Conservation (phyloP, 345 rosid genomes). For the Microcos paniculata region DNA sequence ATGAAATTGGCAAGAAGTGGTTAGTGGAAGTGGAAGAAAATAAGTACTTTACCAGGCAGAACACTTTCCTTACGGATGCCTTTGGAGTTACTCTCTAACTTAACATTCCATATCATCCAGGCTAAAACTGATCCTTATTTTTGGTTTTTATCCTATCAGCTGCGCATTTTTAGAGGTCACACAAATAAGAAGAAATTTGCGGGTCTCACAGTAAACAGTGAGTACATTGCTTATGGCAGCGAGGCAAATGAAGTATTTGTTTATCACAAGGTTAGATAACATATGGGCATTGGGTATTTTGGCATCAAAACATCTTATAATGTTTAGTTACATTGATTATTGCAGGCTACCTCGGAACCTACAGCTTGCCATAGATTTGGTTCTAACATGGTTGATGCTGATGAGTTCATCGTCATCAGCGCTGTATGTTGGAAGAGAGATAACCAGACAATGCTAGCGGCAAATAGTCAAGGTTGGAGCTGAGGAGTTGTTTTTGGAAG, state of each 20-base stretch:
- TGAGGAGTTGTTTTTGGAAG: no score
- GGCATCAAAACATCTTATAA: neutral
- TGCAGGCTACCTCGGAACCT: conserved; percentile 55
- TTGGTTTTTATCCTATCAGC: no score
- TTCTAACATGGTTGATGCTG: conserved; percentile 34
- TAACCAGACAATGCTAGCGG: conserved; percentile 52
- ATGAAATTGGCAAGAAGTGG: neutral
- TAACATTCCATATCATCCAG: neutral
- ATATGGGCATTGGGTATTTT: neutral
- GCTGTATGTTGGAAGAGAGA: conserved; percentile 70
- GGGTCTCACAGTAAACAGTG: conserved; percentile 53
- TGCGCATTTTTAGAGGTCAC: conserved; percentile 57
- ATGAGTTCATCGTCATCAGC: conserved; percentile 48
- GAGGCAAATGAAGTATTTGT: conserved; percentile 70
- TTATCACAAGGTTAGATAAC: conserved; percentile 56
- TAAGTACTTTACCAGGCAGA: neutral
- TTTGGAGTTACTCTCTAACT: neutral
- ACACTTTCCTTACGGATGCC: neutral
- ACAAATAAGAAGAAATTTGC: conserved; percentile 60
- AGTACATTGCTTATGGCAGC: conserved; percentile 67
- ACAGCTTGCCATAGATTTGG: conserved; percentile 50
- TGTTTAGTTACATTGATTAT: neutral
- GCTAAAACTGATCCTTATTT: no score
- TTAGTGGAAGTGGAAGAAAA: neutral
- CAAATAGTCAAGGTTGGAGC: conserved; percentile 69